phyloP scores from a whole-genome alignment of 2,329 filamentous ascomycete species.

The Aureobasidium sp. region DNA sequence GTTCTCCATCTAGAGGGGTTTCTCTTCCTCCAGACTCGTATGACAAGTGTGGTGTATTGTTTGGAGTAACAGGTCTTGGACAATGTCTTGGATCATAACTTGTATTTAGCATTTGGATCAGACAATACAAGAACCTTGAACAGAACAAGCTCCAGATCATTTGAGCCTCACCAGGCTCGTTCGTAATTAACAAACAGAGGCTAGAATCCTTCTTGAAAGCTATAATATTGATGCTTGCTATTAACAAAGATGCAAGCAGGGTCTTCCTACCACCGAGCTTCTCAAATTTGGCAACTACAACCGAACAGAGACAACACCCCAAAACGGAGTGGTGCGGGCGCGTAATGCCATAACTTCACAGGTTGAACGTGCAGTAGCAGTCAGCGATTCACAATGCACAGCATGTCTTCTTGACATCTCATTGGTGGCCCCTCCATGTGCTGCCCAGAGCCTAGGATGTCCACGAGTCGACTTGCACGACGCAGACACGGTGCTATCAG shows the following conservation, averaged over 20 bases:
- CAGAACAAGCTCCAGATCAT: neutral
- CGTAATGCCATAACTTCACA: slow-evolving; percentile 6
- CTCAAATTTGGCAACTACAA: neutral
- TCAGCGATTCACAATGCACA: slow-evolving; percentile 9
- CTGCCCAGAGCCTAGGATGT: neutral
- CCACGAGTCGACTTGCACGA: neutral
- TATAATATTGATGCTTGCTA: too few relatives aligned
- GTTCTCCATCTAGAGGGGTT: neutral
- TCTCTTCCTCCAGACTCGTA: neutral
- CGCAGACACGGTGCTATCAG: neutral
- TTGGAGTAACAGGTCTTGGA: neutral
- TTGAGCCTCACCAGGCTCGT: neutral
- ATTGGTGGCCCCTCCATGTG: neutral
- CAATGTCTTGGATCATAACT: neutral
- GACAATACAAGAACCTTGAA: neutral
- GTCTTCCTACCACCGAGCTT: neutral
- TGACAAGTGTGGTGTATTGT: too few relatives aligned
- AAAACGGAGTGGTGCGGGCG: neutral
- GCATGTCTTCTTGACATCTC: neutral
- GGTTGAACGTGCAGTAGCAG: slow-evolving; percentile 2
- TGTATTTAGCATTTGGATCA: neutral
- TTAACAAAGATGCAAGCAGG: neutral
- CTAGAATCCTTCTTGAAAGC: neutral
- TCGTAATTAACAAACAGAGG: neutral
- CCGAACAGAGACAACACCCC: neutral